Evolutionary conservation across 768 basidiomycete species (phyloP), one percentile per base, ranked within the genome.

Genomic region (Auricularia auricula-judae): DNA sequence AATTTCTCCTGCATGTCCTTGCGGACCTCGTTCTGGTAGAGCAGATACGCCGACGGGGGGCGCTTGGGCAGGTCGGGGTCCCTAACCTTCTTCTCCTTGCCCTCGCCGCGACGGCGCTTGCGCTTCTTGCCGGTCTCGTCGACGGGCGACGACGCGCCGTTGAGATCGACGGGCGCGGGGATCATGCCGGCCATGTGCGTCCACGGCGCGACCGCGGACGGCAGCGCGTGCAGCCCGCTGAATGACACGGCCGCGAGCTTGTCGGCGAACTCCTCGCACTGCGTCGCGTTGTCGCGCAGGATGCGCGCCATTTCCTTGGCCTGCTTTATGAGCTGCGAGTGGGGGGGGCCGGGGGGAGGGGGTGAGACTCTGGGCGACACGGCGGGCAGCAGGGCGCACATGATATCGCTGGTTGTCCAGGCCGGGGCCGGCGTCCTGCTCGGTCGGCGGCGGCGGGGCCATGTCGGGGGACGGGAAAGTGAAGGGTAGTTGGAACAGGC

Each of bases 1-100:
- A 89, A 76, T 68, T 80, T 74, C 44, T 79, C 78, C 77, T 87
- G 86, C 69, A 95, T 80, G 65, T 84, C 79, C 65, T 83, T 83
- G 73, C 93, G 88, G 63, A 93, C 81, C 14, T 90, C 89, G 72
- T 96, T 97, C 77, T 98, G 96, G 81, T 89, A 98, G 69, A 95
- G 78, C 71, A 98, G 84, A 77, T 96, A 98, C 21, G 93, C 93
- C 5, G 91, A 91, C 14, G 93, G 82, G 34, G 96, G 95, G 8
- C 93, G 87, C 73, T 95, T 97, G 36, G 96, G 96, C 65, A 93
- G 93, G 74, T 94, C 89, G 21, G 94, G 93, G 71, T 98, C 95
- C 74, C 87, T 86, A 47, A 71, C 80, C 69, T 88, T 87, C 75
- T 87, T 93, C 65, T 77, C 78, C 68, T 78, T 78, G 61, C 29